Base-by-base conservation (phyloP, 306 rosid species). In the Senna siamea region DNA sequence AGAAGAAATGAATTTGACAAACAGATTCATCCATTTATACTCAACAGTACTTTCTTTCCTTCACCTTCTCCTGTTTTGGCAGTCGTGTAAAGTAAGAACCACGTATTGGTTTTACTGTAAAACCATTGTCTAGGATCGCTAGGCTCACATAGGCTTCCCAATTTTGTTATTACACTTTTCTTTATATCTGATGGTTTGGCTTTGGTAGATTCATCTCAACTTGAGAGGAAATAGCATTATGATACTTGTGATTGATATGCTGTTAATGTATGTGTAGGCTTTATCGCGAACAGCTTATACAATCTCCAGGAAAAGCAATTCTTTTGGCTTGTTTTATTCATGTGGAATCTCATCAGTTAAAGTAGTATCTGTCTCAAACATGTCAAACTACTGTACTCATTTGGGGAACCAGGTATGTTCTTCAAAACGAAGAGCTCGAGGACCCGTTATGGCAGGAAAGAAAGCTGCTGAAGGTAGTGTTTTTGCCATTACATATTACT, bases 401-500 rank as follows among this genome's bases (percentile, higher is more conserved):
- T 79, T 88, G 40, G 44, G 46, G 73, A 88, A 83, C 0, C 85
- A 82, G 75, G 57, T 80, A 48, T 64, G 54, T 65, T 85, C 96
- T 41, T 94, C 99, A 17, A 92, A 92, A 67, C 82, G 97, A 83
- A 87, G 98, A 81, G 85, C 97, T 63, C 73, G 93, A 61, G 98
- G 98, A 76, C 98, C 96, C 35, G 87, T 92, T 35, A 90, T 92
- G 98, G 96, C 96, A 3, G 98, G 89, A 52, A 95, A 85, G 76
- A 95, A 90, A 79, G 85, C 87, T 34, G 83, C 92, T 23, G 86
- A 92, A 87, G 98, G 99, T 90, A 26, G 51, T 34, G 34, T 53
- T 4, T 65, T 78, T 69, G 15, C 57, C 54, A 66, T 80, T 30
- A 17, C 64, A n/a, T 46, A 65, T 67, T 60, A 35, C 15, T 22